Conservation (phyloP, 306 rosid species). For the Potentilla sterilis region DNA sequence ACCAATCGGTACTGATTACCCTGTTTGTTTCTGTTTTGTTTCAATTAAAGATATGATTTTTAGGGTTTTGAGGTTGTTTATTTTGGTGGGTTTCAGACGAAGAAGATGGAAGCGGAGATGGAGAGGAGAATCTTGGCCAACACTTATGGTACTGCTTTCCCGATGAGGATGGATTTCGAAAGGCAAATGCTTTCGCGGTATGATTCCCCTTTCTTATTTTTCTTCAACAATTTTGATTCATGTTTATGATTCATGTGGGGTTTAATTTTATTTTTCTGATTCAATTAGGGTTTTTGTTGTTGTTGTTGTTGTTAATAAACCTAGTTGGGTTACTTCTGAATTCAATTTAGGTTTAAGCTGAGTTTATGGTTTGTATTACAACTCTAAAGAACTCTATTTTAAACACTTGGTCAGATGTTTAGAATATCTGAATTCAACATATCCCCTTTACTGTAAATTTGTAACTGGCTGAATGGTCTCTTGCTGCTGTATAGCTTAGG, state of each 20-base stretch:
- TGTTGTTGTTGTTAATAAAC: too few relatives aligned
- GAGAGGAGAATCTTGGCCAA: constrained; percentile 55
- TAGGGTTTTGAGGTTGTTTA: background rate
- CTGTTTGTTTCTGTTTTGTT: background rate
- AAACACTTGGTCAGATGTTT: background rate
- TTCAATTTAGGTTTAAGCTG: too few relatives aligned
- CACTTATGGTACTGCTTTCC: constrained; percentile 73
- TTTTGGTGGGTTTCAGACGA: constrained; percentile 35
- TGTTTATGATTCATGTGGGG: background rate
- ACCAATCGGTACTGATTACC: constrained; percentile 49
- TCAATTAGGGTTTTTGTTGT: background rate
- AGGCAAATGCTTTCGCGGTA: constrained; percentile 78
- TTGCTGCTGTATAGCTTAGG: background rate
- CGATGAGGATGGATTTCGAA: constrained; percentile 77
- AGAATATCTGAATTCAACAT: background rate
- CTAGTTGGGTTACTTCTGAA: too few relatives aligned
- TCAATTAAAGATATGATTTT: background rate
- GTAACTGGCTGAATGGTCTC: background rate
- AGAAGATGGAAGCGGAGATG: constrained; percentile 43
- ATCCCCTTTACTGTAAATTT: background rate
- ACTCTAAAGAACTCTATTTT: too few relatives aligned
- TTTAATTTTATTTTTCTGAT: background rate
- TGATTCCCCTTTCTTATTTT: background rate
- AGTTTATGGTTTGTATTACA: too few relatives aligned
- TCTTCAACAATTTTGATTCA: background rate